These are phyloP conservation scores for Candida tetrigidarum DNA, from an alignment of 1,139 yeast species.

Conservation along the genomic window DNA sequence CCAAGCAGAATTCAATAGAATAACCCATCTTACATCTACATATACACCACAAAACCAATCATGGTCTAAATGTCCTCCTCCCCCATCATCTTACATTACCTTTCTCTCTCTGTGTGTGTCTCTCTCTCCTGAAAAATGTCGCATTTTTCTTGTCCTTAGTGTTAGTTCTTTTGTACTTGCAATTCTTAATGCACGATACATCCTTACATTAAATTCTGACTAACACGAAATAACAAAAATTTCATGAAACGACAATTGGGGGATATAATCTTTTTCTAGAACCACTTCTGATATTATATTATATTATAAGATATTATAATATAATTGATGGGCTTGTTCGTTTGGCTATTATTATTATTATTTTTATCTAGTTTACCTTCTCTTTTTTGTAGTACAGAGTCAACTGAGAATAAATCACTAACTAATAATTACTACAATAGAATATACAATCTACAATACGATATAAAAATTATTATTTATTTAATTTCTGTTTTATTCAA, in stretches of 20 bases:
- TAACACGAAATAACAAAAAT: no score
- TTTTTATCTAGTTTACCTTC: no score
- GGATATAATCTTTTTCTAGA: not conserved
- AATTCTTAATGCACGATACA: not conserved
- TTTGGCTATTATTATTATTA: no score
- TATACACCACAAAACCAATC: not conserved
- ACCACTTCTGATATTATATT: not conserved
- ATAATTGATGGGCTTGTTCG: no score
- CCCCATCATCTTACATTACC: not conserved
- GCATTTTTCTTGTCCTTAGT: not conserved
- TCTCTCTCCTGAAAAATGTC: slow-evolving; percentile 1
- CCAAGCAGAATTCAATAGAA: no score
- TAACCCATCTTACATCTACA: not conserved
- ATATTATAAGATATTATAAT: not conserved
- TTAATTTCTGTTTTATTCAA: not conserved
- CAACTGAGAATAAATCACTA: not conserved
- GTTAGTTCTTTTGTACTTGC: no score
- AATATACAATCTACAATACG: no score
- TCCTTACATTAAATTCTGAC: not conserved
- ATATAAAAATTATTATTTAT: no score
- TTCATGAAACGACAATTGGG: slow-evolving; percentile 1
- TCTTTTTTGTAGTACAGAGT: no score
- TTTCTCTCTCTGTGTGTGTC: not conserved
- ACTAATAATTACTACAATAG: no score
- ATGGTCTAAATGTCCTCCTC: not conserved